Evolutionary conservation across 2,329 filamentous ascomycete species (phyloP).

Genomic region (Aureobasidium sp.): DNA sequence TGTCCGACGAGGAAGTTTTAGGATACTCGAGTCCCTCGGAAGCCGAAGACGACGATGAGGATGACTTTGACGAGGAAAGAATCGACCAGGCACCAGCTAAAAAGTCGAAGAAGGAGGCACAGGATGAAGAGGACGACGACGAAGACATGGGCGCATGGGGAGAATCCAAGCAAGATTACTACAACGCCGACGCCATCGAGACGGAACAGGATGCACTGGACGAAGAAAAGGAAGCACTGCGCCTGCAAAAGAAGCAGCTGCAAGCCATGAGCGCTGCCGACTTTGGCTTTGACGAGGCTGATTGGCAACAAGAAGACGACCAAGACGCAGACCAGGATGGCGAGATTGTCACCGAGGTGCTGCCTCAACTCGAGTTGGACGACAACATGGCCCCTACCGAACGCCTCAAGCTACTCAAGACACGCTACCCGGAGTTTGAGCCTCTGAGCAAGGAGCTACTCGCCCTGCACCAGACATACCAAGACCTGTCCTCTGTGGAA

Average conservation of each 20-base stretch:
- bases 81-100: slow-evolving; percentile 26
- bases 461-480: slow-evolving; percentile 48
- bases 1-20: slow-evolving; percentile 58
- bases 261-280: slow-evolving; percentile 84
- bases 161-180: slow-evolving; percentile 81
- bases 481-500: background rate
- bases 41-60: slow-evolving; percentile 45
- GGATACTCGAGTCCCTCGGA: slow-evolving; percentile 39
- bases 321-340: slow-evolving; percentile 36
- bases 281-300: slow-evolving; percentile 84
- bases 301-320: slow-evolving; percentile 60
- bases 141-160: slow-evolving; percentile 72
- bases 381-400: slow-evolving; percentile 72
- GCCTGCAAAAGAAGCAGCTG: slow-evolving; percentile 85
- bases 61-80: slow-evolving; percentile 43
- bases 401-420: slow-evolving; percentile 64
- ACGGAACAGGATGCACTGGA: slow-evolving; percentile 71
- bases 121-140: slow-evolving; percentile 46
- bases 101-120: slow-evolving; percentile 20
- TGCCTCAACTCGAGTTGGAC: slow-evolving; percentile 75
- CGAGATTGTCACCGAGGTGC: slow-evolving; percentile 69
- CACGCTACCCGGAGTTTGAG: slow-evolving; percentile 87
- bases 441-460: slow-evolving; percentile 74
- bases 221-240: slow-evolving; percentile 83
- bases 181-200: slow-evolving; percentile 73